Evolutionary conservation across 2,329 filamentous ascomycete genomes (phyloP).

Genomic region (Rasamsonia emersonii): DNA sequence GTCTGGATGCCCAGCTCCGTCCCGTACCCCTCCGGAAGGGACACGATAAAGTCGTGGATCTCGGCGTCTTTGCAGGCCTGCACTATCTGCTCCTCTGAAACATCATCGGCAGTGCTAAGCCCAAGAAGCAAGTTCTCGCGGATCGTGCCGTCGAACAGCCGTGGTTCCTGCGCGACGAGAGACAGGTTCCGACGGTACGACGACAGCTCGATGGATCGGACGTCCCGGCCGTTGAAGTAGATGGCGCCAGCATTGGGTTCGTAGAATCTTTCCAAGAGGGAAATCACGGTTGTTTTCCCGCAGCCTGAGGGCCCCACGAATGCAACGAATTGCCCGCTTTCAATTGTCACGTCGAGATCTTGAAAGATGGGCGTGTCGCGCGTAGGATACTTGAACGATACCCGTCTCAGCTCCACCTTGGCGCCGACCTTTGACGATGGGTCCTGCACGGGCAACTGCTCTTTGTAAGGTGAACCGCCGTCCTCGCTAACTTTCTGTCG

Average conservation of each 20-base stretch:
- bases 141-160: constrained; percentile 38
- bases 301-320: constrained; percentile 42
- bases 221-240: constrained; percentile 23
- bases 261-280: constrained; percentile 41
- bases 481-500: constrained; percentile 9
- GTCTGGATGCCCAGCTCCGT: constrained; percentile 44
- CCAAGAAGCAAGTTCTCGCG: constrained; percentile 42
- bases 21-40: constrained; percentile 43
- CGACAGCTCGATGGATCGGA: constrained; percentile 18
- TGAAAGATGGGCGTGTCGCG: constrained; percentile 22
- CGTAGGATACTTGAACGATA: constrained; percentile 30
- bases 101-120: constrained; percentile 21
- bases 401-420: constrained; percentile 22
- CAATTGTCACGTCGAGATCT: constrained; percentile 23
- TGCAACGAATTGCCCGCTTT: constrained; percentile 35
- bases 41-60: constrained; percentile 45
- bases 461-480: constrained; percentile 1
- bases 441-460: not conserved
- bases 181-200: constrained; percentile 26
- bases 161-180: constrained; percentile 36
- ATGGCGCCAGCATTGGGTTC: constrained; percentile 33
- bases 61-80: constrained; percentile 44
- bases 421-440: constrained; percentile 14
- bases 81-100: constrained; percentile 30
- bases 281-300: constrained; percentile 40